Evolutionary conservation across 192 early-diverging fungal genomes (phyloP).

Genomic region (Dissophora globulifera): DNA sequence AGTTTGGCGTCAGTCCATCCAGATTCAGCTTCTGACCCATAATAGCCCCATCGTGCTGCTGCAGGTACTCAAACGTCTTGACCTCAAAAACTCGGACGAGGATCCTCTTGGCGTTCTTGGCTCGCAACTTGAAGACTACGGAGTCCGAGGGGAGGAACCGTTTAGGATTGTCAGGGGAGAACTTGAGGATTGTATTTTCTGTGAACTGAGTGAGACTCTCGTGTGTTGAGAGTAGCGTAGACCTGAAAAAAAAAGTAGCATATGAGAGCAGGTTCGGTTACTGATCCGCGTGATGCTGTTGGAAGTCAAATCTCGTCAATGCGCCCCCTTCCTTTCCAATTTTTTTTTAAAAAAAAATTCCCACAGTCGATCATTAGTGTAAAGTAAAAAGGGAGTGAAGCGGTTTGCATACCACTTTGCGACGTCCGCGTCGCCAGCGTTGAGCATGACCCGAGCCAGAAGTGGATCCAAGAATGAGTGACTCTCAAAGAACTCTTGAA

Average conservation of each 20-base stretch:
- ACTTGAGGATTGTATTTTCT: conserved; percentile 37
- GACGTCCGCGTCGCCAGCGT: conserved; percentile 23
- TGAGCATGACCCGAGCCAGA: conserved; percentile 41
- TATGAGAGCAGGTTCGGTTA: neutral
- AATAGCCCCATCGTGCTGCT: conserved; percentile 5
- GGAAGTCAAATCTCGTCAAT: too few species aligned
- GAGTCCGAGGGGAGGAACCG: conserved; percentile 45
- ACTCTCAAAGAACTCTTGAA: conserved; percentile 33
- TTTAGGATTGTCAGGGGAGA: conserved; percentile 12
- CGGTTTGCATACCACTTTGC: conserved; percentile 32
- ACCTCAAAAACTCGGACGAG: conserved; percentile 58
- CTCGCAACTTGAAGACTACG: conserved; percentile 41
- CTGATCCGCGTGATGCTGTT: too few species aligned
- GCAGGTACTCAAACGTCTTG: conserved; percentile 58
- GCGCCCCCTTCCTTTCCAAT: too few species aligned
- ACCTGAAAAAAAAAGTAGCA: conserved; percentile 21
- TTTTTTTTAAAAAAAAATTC: too few species aligned
- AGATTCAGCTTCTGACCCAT: conserved; percentile 37
- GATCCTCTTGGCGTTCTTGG: conserved; percentile 55
- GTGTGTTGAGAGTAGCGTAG: conserved; percentile 8
- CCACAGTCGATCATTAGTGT: too few species aligned
- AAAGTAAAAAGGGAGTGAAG: too few species aligned
- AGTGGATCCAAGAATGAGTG: conserved; percentile 31
- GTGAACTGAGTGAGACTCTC: conserved; percentile 20
- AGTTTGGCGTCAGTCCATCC: conserved; percentile 61